Conservation (phyloP, 495 filamentous ascomycete species). For the Evansstolkia leycettana region DNA sequence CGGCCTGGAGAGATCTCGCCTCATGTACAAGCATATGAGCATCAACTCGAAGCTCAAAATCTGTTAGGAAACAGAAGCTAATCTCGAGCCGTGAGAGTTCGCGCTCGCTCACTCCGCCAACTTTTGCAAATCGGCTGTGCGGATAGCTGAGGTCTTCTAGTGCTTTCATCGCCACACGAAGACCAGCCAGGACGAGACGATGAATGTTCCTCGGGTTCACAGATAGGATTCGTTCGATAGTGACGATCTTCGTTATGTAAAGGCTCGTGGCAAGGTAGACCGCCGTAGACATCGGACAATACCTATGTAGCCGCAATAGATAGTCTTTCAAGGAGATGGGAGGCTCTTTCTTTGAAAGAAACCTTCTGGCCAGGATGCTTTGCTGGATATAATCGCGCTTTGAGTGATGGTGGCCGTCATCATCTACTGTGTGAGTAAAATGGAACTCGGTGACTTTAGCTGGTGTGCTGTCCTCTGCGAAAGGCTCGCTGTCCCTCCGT, state of each 20-base stretch:
- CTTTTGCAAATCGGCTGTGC: constrained; percentile 71
- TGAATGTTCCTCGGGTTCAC: constrained; percentile 78
- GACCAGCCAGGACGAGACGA: constrained; percentile 69
- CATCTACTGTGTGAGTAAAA: constrained; percentile 6
- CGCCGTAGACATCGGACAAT: constrained; percentile 90
- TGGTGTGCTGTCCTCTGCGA: constrained; percentile 10
- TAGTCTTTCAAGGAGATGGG: constrained; percentile 76
- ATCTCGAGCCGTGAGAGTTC: constrained; percentile 80
- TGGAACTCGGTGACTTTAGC: constrained; percentile 18
- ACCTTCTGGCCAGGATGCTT: constrained; percentile 72
- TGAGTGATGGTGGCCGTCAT: not conserved
- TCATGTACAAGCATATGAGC: constrained; percentile 45
- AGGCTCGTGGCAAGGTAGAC: constrained; percentile 86
- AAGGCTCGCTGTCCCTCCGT: constrained; percentile 44
- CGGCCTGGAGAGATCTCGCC: constrained; percentile 12
- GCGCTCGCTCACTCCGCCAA: constrained; percentile 72
- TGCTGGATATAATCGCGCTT: constrained; percentile 58
- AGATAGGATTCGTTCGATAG: constrained; percentile 58
- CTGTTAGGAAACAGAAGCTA: constrained; percentile 74
- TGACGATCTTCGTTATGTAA: constrained; percentile 75
- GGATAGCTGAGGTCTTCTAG: constrained; percentile 80
- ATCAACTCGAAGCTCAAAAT: constrained; percentile 69
- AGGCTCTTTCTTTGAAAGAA: constrained; percentile 79
- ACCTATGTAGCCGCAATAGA: constrained; percentile 71
- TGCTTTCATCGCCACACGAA: constrained; percentile 85